Evolutionary conservation across 1,284 basidiomycete genomes (phyloP).

Genomic region (Heliocybe sulcata): DNA sequence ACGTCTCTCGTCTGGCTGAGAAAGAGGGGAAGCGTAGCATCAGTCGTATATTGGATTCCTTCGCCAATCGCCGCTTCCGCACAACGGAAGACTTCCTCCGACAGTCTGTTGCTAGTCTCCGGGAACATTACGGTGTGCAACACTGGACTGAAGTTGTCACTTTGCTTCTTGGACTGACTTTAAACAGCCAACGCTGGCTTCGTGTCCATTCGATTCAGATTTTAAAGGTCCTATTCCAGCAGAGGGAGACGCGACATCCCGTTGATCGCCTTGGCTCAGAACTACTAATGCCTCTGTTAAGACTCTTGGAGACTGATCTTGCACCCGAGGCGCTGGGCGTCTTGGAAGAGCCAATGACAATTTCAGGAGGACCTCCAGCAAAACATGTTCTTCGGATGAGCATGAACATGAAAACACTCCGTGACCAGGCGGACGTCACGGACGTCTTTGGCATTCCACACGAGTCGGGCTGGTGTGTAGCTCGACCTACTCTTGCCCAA

Average conservation of each 20-base stretch:
- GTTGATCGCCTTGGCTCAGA: conserved; percentile 78
- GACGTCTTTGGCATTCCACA: conserved; percentile 79
- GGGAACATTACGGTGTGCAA: conserved; percentile 71
- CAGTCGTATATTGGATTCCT: conserved; percentile 82
- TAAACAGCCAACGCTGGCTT: conserved; percentile 83
- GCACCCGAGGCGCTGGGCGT: conserved; percentile 86
- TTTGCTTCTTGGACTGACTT: conserved; percentile 78
- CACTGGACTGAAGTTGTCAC: conserved; percentile 76
- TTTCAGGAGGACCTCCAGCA: conserved; percentile 69
- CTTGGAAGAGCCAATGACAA: conserved; percentile 81
- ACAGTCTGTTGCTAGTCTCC: conserved; percentile 80
- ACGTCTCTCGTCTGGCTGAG: conserved; percentile 70
- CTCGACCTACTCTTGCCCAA: conserved; percentile 55
- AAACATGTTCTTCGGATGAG: conserved; percentile 87
- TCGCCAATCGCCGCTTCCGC: conserved; percentile 83
- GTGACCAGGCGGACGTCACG: conserved; percentile 35
- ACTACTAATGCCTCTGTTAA: conserved; percentile 84
- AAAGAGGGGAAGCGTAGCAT: conserved; percentile 71
- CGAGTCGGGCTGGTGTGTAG: conserved; percentile 81
- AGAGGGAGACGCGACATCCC: conserved; percentile 71
- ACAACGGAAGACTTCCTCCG: conserved; percentile 92
- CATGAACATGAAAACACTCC: conserved; percentile 49
- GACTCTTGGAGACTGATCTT: conserved; percentile 81
- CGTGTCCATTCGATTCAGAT: conserved; percentile 81
- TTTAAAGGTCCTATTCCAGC: conserved; percentile 84